phyloP scores from a whole-genome alignment of 148 eudicot species.

The Rhododendron vialii region DNA sequence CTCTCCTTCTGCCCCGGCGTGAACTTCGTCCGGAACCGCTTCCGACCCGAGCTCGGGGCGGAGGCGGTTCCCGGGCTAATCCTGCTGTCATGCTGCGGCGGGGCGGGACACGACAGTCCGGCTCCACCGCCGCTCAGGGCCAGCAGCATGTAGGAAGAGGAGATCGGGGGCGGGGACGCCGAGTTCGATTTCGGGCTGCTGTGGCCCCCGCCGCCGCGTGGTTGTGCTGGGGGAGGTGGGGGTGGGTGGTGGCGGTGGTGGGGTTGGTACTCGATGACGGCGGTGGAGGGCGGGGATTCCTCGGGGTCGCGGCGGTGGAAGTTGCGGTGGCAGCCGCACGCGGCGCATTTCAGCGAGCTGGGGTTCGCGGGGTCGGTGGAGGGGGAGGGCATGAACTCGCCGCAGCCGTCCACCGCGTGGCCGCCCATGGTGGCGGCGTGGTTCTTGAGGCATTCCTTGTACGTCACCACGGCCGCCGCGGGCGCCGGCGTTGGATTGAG shows the following conservation, averaged over 20 bases:
- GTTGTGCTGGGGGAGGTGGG: slow-evolving; percentile 23
- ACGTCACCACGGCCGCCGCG: not conserved
- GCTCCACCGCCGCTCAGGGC: slow-evolving; percentile 29
- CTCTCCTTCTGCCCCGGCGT: slow-evolving; percentile 38
- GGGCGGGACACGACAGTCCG: not conserved
- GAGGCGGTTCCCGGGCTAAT: not conserved
- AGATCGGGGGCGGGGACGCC: slow-evolving; percentile 56
- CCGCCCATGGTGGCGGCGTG: slow-evolving; percentile 48
- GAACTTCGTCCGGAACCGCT: slow-evolving; percentile 50
- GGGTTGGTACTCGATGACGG: slow-evolving; percentile 46
- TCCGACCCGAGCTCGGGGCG: slow-evolving; percentile 13
- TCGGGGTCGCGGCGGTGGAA: slow-evolving; percentile 31
- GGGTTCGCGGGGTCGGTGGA: slow-evolving; percentile 15
- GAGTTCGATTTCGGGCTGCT: slow-evolving; percentile 33
- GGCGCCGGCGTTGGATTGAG: slow-evolving; percentile 9
- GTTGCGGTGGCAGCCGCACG: slow-evolving; percentile 47
- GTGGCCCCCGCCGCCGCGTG: not conserved
- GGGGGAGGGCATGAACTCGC: slow-evolving; percentile 37
- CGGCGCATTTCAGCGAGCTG: slow-evolving; percentile 36
- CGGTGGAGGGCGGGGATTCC: not conserved
- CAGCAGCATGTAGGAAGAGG: slow-evolving; percentile 52
- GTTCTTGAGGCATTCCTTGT: slow-evolving; percentile 43
- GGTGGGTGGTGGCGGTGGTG: slow-evolving; percentile 55
- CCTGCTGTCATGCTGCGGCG: not conserved
- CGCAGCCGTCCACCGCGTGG: slow-evolving; percentile 41